Evolutionary conservation across 2,329 filamentous ascomycete species (phyloP).

Genomic region (Xylaria sp.): DNA sequence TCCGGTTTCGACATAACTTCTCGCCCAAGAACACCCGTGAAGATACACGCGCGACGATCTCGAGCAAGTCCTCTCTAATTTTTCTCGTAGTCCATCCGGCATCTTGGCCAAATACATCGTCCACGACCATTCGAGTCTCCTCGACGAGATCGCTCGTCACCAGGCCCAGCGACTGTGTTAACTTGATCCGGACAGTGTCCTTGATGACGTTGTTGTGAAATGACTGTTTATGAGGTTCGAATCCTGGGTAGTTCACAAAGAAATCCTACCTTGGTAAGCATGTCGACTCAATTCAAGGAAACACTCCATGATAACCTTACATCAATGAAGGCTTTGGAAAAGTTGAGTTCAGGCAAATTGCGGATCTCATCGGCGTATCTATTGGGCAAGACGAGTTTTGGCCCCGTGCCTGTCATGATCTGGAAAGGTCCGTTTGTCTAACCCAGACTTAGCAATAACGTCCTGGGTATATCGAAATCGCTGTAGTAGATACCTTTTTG

Average conservation of each 20-base stretch:
- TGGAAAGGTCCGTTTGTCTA: conserved; percentile 43
- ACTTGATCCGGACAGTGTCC: conserved; percentile 42
- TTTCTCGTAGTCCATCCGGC: conserved; percentile 48
- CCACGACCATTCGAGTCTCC: conserved; percentile 42
- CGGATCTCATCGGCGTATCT: conserved; percentile 44
- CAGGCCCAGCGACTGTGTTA: conserved; percentile 43
- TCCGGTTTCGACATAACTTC: conserved; percentile 50
- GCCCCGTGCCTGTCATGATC: conserved; percentile 42
- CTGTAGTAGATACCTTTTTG: conserved; percentile 30
- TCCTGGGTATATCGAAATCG: not conserved
- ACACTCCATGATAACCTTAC: conserved; percentile 27
- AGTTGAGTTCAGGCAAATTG: conserved; percentile 42
- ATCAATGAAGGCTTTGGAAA: conserved; percentile 43
- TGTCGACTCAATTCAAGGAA: not conserved
- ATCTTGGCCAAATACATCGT: conserved; percentile 43
- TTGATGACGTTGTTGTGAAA: conserved; percentile 34
- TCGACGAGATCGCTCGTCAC: conserved; percentile 45
- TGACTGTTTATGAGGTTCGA: conserved; percentile 38
- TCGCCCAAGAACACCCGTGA: conserved; percentile 56
- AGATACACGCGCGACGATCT: conserved; percentile 55
- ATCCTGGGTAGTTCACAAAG: conserved; percentile 43
- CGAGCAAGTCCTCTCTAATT: conserved; percentile 46
- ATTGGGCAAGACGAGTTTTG: conserved; percentile 43
- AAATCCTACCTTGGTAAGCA: conserved; percentile 39
- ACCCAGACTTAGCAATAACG: conserved; percentile 20